Evolutionary conservation across 169 alveolate genomes (phyloP).

Genomic region (Theileria orientalis): DNA sequence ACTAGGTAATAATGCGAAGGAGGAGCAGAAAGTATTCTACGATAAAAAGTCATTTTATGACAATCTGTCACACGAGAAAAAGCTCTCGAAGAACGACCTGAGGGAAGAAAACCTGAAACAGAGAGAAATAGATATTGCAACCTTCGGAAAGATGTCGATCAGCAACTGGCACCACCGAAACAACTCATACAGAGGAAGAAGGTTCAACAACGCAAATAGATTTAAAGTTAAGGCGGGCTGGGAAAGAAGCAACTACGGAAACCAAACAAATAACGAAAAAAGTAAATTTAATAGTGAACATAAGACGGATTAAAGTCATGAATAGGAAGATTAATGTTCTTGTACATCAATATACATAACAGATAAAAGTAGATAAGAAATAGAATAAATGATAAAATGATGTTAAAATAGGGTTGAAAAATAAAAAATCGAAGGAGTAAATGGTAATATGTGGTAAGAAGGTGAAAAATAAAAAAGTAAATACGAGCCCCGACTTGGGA

Average conservation of each 20-base stretch:
- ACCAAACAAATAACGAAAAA: neutral
- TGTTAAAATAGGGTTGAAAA: neutral
- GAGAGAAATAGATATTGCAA: constrained; percentile 74
- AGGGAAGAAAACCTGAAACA: constrained; percentile 71
- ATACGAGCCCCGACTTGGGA: neutral
- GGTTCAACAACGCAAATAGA: constrained; percentile 15
- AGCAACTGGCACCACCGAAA: constrained; percentile 58
- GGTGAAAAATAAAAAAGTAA: too few relatives aligned
- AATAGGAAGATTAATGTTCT: neutral
- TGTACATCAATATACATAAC: neutral
- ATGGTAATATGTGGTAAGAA: neutral
- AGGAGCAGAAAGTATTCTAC: constrained; percentile 33
- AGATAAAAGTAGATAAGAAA: neutral
- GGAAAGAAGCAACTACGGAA: constrained; percentile 4
- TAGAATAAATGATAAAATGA: neutral
- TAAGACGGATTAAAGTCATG: neutral
- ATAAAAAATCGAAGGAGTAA: neutral
- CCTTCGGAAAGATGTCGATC: constrained; percentile 75
- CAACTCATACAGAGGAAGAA: constrained; percentile 55
- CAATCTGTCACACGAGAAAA: constrained; percentile 54
- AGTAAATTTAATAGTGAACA: neutral
- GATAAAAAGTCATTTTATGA: constrained; percentile 81
- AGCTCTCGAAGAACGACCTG: constrained; percentile 35
- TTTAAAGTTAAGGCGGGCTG: constrained; percentile 28
- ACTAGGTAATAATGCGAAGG: neutral